Evolutionary conservation across 1,284 basidiomycete species (phyloP).

Genomic region (Somion occarium): DNA sequence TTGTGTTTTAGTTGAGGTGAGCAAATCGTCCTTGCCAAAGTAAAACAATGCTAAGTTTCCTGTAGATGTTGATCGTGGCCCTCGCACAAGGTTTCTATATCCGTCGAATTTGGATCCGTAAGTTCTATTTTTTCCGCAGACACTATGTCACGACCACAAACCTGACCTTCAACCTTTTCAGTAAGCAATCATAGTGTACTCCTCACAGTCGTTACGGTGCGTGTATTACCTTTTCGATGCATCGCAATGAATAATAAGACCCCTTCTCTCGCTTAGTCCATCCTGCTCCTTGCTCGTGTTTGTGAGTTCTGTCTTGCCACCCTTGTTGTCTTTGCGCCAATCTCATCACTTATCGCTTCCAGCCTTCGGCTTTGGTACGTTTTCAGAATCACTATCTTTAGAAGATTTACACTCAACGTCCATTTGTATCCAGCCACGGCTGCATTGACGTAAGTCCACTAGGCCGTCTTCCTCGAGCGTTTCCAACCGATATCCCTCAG

Average conservation of each 20-base stretch:
- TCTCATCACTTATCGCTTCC: not conserved
- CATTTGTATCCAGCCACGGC: not conserved
- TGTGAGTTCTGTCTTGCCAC: not conserved
- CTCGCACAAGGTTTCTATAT: not conserved
- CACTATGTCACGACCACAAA: too few relatives aligned
- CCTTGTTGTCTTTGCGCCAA: not conserved
- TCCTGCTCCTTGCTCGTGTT: not conserved
- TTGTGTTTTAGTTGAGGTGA: not conserved
- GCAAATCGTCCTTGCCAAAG: not conserved
- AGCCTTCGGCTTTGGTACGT: not conserved
- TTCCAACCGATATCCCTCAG: not conserved
- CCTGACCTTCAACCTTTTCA: too few relatives aligned
- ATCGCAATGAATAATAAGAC: not conserved
- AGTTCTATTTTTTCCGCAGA: too few relatives aligned
- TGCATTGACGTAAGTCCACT: not conserved
- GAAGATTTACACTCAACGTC: too few relatives aligned
- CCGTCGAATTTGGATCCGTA: slow-evolving; percentile 1
- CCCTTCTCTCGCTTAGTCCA: too few relatives aligned
- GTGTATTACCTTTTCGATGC: not conserved
- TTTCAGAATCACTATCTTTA: too few relatives aligned
- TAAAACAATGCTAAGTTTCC: not conserved
- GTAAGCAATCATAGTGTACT: not conserved
- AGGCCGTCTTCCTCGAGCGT: not conserved
- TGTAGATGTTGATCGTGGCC: not conserved
- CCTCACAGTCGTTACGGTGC: not conserved